phyloP scores from a whole-genome alignment of 805 yeast genomes.

The Yarrowia hollandica region DNA sequence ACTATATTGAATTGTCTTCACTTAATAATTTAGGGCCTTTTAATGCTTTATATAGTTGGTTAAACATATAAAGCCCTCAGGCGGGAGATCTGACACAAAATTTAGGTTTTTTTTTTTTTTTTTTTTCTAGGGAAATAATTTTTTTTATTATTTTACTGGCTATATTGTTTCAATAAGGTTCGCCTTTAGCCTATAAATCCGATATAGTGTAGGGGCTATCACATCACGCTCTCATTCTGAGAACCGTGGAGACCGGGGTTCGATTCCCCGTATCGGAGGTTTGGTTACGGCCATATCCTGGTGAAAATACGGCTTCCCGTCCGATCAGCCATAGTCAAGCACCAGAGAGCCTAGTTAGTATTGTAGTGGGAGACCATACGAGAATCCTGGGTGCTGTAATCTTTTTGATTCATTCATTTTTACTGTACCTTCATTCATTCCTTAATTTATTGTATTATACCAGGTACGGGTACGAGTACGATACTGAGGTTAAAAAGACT shows the following conservation, averaged over 20 bases:
- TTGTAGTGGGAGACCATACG: slow-evolving; percentile 28
- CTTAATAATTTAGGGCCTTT: too few relatives aligned
- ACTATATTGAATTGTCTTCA: too few relatives aligned
- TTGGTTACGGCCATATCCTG: slow-evolving; percentile 27
- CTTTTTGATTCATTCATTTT: too few relatives aligned
- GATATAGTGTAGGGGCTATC: slow-evolving; percentile 30
- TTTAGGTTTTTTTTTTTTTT: background rate
- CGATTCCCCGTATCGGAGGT: slow-evolving; percentile 30
- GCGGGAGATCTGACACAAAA: too few relatives aligned
- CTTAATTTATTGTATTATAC: too few relatives aligned
- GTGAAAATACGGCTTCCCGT: slow-evolving; percentile 28
- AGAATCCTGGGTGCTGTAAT: slow-evolving; percentile 27
- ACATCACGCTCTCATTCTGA: slow-evolving; percentile 28
- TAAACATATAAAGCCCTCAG: too few relatives aligned
- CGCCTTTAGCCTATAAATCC: background rate
- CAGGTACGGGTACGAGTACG: too few relatives aligned
- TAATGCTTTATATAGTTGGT: too few relatives aligned
- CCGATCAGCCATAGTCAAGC: slow-evolving; percentile 28
- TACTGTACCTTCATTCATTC: too few relatives aligned
- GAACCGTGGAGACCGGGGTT: slow-evolving; percentile 30
- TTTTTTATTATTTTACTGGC: too few relatives aligned
- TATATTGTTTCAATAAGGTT: background rate
- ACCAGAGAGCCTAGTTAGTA: slow-evolving; percentile 27
- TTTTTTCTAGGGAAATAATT: too few relatives aligned
- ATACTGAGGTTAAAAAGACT: too few relatives aligned